Percentiles rank a stretch among this genome's conserved stretches.
Conservation (phyloP, 192 early-diverging fungal genomes). For the Coemansia sp. region DNA sequence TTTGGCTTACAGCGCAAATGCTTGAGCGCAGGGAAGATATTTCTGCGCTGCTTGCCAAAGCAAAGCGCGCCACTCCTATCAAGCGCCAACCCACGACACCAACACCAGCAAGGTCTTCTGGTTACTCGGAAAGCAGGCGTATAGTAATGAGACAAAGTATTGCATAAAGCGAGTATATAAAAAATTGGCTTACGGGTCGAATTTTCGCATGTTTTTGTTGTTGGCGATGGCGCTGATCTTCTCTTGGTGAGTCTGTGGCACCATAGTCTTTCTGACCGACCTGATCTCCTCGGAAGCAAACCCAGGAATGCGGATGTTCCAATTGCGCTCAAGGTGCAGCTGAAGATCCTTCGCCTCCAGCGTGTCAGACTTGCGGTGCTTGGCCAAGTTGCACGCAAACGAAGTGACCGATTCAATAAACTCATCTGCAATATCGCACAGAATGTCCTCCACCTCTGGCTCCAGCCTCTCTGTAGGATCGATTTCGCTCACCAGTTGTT, state of each 20-base stretch:
- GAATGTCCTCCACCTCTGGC: slow-evolving; percentile 79
- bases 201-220: slow-evolving; percentile 40
- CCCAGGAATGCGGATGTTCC: slow-evolving; percentile 87
- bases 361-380: slow-evolving; percentile 73
- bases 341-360: slow-evolving; percentile 85
- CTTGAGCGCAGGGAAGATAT: slow-evolving; percentile 8
- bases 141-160: background rate
- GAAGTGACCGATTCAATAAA: slow-evolving; percentile 82
- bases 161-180: background rate
- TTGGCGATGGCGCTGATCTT: slow-evolving; percentile 61
- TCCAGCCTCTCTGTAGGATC: slow-evolving; percentile 76
- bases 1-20: slow-evolving; percentile 43
- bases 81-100: background rate
- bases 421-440: slow-evolving; percentile 81
- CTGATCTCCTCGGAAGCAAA: slow-evolving; percentile 80
- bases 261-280: slow-evolving; percentile 64
- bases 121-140: background rate
- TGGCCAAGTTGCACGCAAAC: slow-evolving; percentile 80
- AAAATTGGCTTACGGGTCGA: slow-evolving; percentile 8
- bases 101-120: background rate
- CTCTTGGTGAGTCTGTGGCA: slow-evolving; percentile 63
- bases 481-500: slow-evolving; percentile 81
- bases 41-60: background rate
- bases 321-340: slow-evolving; percentile 83
- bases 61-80: background rate